These are phyloP conservation scores for Boletellus ananiceps DNA, from an alignment of 768 basidiomycete genomes.

Conservation along the genomic window DNA sequence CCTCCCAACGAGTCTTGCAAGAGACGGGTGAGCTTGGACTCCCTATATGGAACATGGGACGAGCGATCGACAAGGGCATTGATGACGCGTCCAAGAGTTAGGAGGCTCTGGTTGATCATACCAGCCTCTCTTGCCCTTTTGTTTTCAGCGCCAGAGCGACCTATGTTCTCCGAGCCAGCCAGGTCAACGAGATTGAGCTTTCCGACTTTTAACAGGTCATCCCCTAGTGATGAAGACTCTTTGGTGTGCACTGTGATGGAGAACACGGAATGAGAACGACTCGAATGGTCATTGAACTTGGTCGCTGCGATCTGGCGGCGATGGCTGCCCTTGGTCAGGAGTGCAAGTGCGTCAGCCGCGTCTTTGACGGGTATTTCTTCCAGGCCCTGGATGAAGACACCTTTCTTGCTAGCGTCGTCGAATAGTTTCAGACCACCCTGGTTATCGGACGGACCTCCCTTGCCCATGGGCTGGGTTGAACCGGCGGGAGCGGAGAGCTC, in stretches of 20 bases:
- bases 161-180: constrained; percentile 97
- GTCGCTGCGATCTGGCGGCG: constrained; percentile 92
- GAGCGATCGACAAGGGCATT: constrained; percentile 92
- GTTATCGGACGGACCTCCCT: constrained; percentile 45
- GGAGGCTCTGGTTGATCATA: constrained; percentile 95
- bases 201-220: constrained; percentile 88
- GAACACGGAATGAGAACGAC: constrained; percentile 97
- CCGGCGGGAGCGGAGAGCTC: constrained; percentile 72
- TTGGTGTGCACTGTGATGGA: constrained; percentile 94
- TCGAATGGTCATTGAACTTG: constrained; percentile 96
- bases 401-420: constrained; percentile 83
- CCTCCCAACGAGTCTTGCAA: constrained; percentile 99
- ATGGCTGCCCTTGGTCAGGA: constrained; percentile 86
- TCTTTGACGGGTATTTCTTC: constrained; percentile 86
- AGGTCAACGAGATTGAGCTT: constrained; percentile 97
- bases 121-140: constrained; percentile 95
- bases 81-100: constrained; percentile 96
- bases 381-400: constrained; percentile 90
- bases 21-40: constrained; percentile 95
- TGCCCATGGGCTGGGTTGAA: constrained; percentile 74
- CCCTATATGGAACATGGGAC: constrained; percentile 91
- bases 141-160: constrained; percentile 91
- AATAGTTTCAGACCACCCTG: constrained; percentile 80
- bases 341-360: constrained; percentile 73
- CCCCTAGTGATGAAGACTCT: constrained; percentile 69